Evolutionary conservation across 108 stramenopile genomes (phyloP), one percentile per base, ranked within the genome.

Genomic region (Fragilariopsis cylindrus): DNA sequence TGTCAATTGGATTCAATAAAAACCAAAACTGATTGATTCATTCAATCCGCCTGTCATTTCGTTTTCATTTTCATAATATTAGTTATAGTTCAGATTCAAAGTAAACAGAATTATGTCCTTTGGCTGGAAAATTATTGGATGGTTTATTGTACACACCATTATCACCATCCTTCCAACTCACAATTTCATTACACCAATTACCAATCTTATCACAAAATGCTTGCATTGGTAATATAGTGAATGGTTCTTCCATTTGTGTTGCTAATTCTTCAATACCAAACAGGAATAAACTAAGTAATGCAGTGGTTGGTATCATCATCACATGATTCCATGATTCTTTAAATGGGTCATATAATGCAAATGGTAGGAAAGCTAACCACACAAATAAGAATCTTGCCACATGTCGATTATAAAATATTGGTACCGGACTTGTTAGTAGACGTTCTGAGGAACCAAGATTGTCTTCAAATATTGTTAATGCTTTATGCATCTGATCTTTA

Each of bases 181-280:
- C 72, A 60, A 79, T 79, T 58, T 79, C 78, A 41, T 57, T 73
- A 50, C 78, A 79, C 72, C 72, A 73, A 57, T 73, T 73, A 19
- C 63, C 60, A 73, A 87, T 84, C 73, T 82, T 87, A 55, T 87
- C 86, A 69, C 86, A 87, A 48, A 86, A 86, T 9, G 69, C 85
- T 57, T 83, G 84, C 77, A 73, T 76, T 54, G 89, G 89, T 12
- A 90, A 73, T 64, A 90, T 87, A 16, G 85, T 88, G 73, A 91
- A 91, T 30, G 95, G 95, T 67, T 96, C 92, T 72, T 96, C 95
- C 69, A 96, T 64, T 56, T 92, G 90, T 15, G 86, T 86, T 2
- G 87, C 90, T 43, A 95, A 73, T 70, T 95, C 94, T 75, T 95
- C 94, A 65, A 95, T 92, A 57, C 94, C 92, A 64, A 95, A 87